Evolutionary conservation across 2,329 filamentous ascomycete genomes (phyloP).

Genomic region (Fusarium sp.): DNA sequence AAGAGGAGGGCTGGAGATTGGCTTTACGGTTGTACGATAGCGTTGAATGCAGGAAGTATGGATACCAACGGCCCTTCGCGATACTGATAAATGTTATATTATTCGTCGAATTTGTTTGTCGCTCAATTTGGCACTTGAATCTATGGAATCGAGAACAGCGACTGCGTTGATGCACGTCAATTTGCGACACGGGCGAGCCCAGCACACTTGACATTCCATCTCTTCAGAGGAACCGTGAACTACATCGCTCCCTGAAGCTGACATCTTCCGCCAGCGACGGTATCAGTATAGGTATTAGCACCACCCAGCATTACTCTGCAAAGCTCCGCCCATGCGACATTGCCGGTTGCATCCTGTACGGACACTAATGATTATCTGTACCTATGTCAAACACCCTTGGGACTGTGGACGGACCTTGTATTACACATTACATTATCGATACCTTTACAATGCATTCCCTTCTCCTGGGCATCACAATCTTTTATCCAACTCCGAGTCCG

Average conservation of each 20-base stretch:
- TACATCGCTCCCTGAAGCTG: background rate
- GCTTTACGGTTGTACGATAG: background rate
- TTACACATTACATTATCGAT: conserved; percentile 4
- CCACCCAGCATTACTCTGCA: background rate
- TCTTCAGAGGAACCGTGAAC: background rate
- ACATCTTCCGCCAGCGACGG: background rate
- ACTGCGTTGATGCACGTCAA: background rate
- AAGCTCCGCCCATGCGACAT: background rate
- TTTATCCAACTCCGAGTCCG: too few relatives aligned
- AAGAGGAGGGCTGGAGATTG: background rate
- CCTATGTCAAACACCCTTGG: background rate
- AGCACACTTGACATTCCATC: background rate
- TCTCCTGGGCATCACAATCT: background rate
- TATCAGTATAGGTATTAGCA: background rate
- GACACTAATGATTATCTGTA: background rate
- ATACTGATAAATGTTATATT: background rate
- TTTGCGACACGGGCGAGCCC: background rate
- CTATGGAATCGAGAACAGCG: background rate
- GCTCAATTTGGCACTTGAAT: background rate
- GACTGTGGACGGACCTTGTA: background rate
- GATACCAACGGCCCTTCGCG: background rate
- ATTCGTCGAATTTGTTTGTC: background rate
- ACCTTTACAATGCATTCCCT: background rate
- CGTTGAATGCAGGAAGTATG: background rate
- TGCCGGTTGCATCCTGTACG: background rate